Conservation (phyloP, 805 yeast genomes). For the Priceomyces melissophilus region DNA sequence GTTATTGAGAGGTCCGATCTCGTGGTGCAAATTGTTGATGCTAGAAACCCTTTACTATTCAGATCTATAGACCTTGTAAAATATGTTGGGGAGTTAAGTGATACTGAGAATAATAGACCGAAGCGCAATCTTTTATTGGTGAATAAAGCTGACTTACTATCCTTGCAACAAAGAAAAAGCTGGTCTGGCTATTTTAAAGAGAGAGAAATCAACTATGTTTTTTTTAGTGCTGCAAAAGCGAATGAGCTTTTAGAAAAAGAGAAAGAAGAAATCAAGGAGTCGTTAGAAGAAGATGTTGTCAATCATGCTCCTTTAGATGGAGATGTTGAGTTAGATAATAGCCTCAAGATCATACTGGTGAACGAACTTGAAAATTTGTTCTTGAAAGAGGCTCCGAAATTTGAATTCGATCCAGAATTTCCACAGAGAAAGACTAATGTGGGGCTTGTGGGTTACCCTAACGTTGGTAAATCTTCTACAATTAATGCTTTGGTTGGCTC, state of each 20-base stretch:
- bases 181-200: constrained; percentile 85
- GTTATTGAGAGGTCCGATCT: constrained; percentile 93
- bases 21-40: constrained; percentile 96
- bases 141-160: constrained; percentile 88
- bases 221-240: constrained; percentile 88
- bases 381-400: constrained; percentile 70
- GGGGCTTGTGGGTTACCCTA: constrained; percentile 97
- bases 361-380: constrained; percentile 83
- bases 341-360: constrained; percentile 68
- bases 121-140: constrained; percentile 82
- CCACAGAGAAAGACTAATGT: constrained; percentile 69
- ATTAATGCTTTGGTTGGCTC: constrained; percentile 95
- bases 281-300: constrained; percentile 12
- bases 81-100: constrained; percentile 70
- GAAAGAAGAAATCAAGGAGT: constrained; percentile 37
- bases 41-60: constrained; percentile 87
- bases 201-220: constrained; percentile 75
- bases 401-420: constrained; percentile 53
- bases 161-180: constrained; percentile 66
- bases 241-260: constrained; percentile 70
- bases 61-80: constrained; percentile 83
- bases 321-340: constrained; percentile 21
- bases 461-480: constrained; percentile 89
- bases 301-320: constrained; percentile 17
- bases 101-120: constrained; percentile 43